Conservation (phyloP, 495 filamentous ascomycete species). For the Penicillium simplicissimum region DNA sequence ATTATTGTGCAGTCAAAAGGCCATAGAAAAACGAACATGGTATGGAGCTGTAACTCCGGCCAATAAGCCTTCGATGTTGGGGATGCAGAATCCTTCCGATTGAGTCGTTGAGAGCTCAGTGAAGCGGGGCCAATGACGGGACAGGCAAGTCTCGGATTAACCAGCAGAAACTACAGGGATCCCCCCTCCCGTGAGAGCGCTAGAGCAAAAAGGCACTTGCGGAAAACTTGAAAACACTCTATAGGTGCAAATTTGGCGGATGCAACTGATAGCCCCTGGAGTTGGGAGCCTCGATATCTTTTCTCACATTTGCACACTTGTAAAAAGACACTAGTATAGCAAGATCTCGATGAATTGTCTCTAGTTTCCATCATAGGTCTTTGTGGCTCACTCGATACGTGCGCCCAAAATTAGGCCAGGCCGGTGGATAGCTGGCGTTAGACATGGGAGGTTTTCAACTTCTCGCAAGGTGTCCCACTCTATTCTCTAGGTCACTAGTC, state of each 20-base stretch:
- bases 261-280: background rate
- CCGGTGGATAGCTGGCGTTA: background rate
- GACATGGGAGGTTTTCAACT: background rate
- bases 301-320: background rate
- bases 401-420: background rate
- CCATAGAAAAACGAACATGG: background rate
- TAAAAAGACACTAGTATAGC: background rate
- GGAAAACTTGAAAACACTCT: background rate
- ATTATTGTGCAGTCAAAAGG: background rate
- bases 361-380: no score
- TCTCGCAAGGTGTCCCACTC: background rate
- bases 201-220: background rate
- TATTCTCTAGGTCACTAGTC: background rate
- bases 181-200: background rate
- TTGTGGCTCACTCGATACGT: background rate
- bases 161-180: background rate
- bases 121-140: background rate
- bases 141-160: slow-evolving; percentile 1
- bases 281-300: background rate
- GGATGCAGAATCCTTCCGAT: background rate
- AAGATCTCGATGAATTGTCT: no score
- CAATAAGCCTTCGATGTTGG: background rate
- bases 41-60: background rate
- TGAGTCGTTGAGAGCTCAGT: background rate
- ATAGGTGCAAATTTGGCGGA: background rate